Base-by-base conservation (phyloP, 768 basidiomycete species). In the Trametes cubensis region DNA sequence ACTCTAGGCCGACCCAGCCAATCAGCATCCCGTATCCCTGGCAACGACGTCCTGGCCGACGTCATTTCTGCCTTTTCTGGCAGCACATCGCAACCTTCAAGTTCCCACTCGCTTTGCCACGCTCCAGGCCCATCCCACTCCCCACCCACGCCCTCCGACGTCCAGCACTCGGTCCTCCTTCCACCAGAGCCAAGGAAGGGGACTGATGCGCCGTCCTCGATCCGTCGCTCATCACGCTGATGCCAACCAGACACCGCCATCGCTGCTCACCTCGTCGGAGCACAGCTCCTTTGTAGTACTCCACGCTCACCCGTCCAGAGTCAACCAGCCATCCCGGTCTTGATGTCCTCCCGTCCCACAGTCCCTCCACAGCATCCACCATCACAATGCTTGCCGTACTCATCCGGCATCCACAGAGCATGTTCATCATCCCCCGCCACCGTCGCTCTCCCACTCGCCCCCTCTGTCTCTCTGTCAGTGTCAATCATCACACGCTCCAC, bases 1-100 rank as follows among this genome's bases (percentile, higher is more conserved):
- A 49, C 51, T 53, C 20, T 34, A 34, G 51, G n/a, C 51, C 51
- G 3, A 20, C 20, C 51, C 51, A 53, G 51, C 51, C 51, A 53
- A 53, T 53, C 39, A 53, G 30, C 39, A 21, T 39, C 20, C 21
- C 39, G 51, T 53, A 7, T 3, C 51, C 51, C 20, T 23, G 38
- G n/a, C 51, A 53, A 40, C 51, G 30, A 7, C 34, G 2, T 1
- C 17, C 18, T 46, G 20, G 21, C 45, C 20, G 45, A 23, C 45
- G 45, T 46, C 45, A 46, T 21, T 46, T 46, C 34, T 17, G 5
- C 51, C 51, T 53, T 21, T 53, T 41, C 17, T 20, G 39, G 51
- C n/a, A 38, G 21, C 8, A 5, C 20, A 10, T 20, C 21, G 3
- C 47, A 15, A 8, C 47, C 47, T 8, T 26, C 34, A n/a, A 26